Evolutionary conservation across 306 rosid species (phyloP).

Genomic region (Lithocarpus polystachyus): DNA sequence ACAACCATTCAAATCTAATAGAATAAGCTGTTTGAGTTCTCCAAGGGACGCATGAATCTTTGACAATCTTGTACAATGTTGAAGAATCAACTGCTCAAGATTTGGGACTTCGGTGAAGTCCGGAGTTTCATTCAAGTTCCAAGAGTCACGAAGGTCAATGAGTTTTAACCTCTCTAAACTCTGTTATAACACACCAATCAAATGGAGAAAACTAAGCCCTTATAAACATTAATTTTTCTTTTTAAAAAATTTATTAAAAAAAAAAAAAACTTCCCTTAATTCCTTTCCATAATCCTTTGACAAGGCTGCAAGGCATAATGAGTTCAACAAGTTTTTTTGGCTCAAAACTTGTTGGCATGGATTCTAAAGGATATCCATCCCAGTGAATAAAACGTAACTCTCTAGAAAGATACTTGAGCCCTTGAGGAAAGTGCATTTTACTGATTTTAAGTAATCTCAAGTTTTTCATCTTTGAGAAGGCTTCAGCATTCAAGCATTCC

Average conservation of each 20-base stretch:
- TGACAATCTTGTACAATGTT: no score
- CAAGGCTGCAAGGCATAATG: not conserved
- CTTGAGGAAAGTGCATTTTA: no score
- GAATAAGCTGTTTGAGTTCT: not conserved
- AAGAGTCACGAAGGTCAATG: not conserved
- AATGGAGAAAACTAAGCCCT: not conserved
- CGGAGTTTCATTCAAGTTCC: no score
- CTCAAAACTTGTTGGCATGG: not conserved
- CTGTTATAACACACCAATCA: not conserved
- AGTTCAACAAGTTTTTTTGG: not conserved
- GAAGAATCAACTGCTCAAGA: no score
- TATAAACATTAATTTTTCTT: no score
- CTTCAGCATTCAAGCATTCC: no score
- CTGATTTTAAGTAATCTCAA: no score
- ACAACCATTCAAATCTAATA: no score
- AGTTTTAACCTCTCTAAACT: not conserved
- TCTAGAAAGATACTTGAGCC: not conserved
- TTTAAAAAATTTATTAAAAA: not conserved
- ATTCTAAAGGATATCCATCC: not conserved
- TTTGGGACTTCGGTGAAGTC: no score
- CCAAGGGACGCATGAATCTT: not conserved
- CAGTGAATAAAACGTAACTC: not conserved
- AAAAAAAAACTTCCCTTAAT: not conserved
- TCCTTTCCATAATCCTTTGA: not conserved
- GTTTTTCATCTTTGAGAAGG: no score